phyloP scores from a whole-genome alignment of 352 stramenopile genomes.

The Thraustochytrium sp. region DNA sequence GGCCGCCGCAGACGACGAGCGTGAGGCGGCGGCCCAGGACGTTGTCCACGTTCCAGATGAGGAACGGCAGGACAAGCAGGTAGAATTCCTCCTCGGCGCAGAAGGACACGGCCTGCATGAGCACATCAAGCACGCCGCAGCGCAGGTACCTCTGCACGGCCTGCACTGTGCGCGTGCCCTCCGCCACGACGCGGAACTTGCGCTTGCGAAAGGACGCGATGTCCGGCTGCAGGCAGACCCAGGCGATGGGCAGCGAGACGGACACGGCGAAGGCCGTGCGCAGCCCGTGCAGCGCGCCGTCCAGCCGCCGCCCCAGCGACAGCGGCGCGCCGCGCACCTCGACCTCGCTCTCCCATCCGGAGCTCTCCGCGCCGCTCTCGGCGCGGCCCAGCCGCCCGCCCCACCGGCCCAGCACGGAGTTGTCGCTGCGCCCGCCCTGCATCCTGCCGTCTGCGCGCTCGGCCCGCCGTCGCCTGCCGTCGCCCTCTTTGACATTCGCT shows the following conservation, averaged over 20 bases:
- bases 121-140: background rate
- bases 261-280: constrained; percentile 3
- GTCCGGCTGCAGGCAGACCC: background rate
- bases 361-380: background rate
- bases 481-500: no score
- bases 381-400: background rate
- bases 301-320: background rate
- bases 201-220: constrained; percentile 13
- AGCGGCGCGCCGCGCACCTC: background rate
- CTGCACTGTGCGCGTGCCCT: background rate
- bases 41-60: constrained; percentile 35
- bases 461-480: no score
- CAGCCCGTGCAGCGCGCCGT: background rate
- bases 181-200: constrained; percentile 15
- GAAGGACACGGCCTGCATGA: constrained; percentile 36
- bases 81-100: constrained; percentile 41
- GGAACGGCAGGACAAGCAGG: constrained; percentile 7
- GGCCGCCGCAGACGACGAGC: background rate
- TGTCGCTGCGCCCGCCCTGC: constrained; percentile 24
- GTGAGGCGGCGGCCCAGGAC: constrained; percentile 1
- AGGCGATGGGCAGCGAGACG: constrained; percentile 17
- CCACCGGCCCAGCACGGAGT: background rate
- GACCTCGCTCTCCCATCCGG: constrained; percentile 13
- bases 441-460: no score
- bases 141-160: background rate